Evolutionary conservation across 2,329 filamentous ascomycete genomes (phyloP), one percentile per base, ranked within the genome.

Genomic region (Pyrenochaeta sp.): DNA sequence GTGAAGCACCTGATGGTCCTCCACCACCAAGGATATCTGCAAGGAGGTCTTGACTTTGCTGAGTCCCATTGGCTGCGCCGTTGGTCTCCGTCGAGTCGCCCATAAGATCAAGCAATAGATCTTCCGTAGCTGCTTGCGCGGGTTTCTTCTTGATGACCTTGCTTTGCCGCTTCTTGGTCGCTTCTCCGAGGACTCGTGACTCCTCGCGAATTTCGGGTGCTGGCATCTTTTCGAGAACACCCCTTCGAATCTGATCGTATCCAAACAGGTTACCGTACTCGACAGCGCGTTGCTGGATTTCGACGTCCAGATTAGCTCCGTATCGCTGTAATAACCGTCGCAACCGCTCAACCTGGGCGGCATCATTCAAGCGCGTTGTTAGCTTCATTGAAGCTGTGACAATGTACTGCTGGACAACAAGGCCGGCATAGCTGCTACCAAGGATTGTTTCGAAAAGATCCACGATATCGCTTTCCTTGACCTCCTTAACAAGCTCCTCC

Each of bases 211-310:
- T 97, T 71, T 97, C 93, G 7, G 94, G 94, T 2, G 94, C 84
- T 6, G 94, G 94, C 95, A 99, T 99, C 71, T 94, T 95, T 74
- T 99, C 94, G 8, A 99, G 77, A 3, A 99, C 94, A 44, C 94
- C 94, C 47, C 83, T 83, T 41, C 93, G 86, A 43, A 99, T 89
- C 48, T 90, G 80, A 58, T 99, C 92, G 62, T 90, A 90, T 1
- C 84, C 83, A 63, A 99, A 97, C n/a, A 99, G 79, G 64, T 97
- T 97, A 45, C 86, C 84, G 63, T 97, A 99, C 71, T 99, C 94
- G 14, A 96, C 92, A 4, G 93, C 89, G 68, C 94, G 86, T 72
- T 99, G 94, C 71, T 99, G 95, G 17, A 97, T 88, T 71, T 99
- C 94, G 18, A 97, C 87, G 63, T 96, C 93, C 38, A 99, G 78